Base-by-base conservation (phyloP, 257 asterid genomes). In the Cruciata laevipes region DNA sequence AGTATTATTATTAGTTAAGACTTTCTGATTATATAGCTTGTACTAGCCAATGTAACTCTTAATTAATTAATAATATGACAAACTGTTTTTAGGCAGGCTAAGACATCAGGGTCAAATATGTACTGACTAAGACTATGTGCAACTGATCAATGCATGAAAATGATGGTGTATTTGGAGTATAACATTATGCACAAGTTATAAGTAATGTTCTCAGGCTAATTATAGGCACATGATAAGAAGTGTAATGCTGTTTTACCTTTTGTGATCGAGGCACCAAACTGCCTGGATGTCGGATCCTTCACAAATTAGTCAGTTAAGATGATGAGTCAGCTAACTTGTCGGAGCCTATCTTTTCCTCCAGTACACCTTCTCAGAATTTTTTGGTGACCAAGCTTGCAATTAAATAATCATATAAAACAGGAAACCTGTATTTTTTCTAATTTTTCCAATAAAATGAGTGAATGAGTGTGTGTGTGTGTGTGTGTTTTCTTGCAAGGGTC, bases 141-240 rank as follows among this genome's bases (percentile, higher is more conserved):
- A 65, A 40, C 17, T 65, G 35, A 40, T 65, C 38, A 44, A 47
- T 44, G 69, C 40, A 47, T 44, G 58, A 25, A 30, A 66, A 47
- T 66, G 0, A 17, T 16, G 17, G 49, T 7, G 10, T 30, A 27
- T 47, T 47, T 58, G 1, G 47, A 25, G 20, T 49, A 9, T 27
- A 38, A 25, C 30, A 47, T 49, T 65, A 66, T 27, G 52, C 13
- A 30, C 61, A 16, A 27, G 42, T 27, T 27, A 31, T 3, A 27
- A 12, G 0, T 3, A 35, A 6, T 30, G 6, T 44, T 14, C 18
- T 18, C 17, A 17, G 25, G 13, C 3, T 31, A 66, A 38, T 18
- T 53, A 18, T 38, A 24, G 25, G 38, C 55, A 24, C 24, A 1
- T 20, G 60, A 58, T 58, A 24, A 60, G 40, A 60, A 14, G 1